These are phyloP conservation scores for Hanseniaspora lachancei DNA, from an alignment of 805 yeast genomes.

Conservation along the genomic window DNA sequence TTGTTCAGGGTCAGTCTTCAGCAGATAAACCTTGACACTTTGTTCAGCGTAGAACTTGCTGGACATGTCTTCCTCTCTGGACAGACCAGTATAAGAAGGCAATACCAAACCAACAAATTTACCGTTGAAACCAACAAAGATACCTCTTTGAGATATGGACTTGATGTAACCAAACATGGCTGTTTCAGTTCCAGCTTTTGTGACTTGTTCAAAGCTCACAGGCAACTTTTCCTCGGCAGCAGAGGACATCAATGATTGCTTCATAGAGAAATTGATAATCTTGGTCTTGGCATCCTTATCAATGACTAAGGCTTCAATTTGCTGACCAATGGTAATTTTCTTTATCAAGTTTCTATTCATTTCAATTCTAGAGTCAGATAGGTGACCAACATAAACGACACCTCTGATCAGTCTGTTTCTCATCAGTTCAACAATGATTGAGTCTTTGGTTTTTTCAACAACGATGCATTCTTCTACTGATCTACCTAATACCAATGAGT, in stretches of 20 bases:
- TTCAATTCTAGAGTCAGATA: slow-evolving; percentile 63
- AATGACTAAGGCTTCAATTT: slow-evolving; percentile 46
- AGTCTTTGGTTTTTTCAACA: slow-evolving; percentile 64
- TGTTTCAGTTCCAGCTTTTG: slow-evolving; percentile 30
- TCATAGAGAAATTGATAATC: slow-evolving; percentile 49
- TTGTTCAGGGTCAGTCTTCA: slow-evolving; percentile 54
- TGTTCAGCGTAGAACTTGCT: slow-evolving; percentile 50
- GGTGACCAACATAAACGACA: slow-evolving; percentile 58
- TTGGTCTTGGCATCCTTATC: slow-evolving; percentile 52
- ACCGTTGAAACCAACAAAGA: slow-evolving; percentile 72
- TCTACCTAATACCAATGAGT: slow-evolving; percentile 44
- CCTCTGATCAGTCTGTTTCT: slow-evolving; percentile 44
- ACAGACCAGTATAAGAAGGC: slow-evolving; percentile 53
- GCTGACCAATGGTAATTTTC: slow-evolving; percentile 48
- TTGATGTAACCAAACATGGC: slow-evolving; percentile 61
- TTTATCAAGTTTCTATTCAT: slow-evolving; percentile 57
- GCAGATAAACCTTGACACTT: slow-evolving; percentile 55
- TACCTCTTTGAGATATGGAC: slow-evolving; percentile 61
- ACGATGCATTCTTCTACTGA: slow-evolving; percentile 46
- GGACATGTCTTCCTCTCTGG: slow-evolving; percentile 39
- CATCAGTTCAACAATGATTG: slow-evolving; percentile 49
- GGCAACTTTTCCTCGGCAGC: slow-evolving; percentile 48
- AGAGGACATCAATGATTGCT: slow-evolving; percentile 52
- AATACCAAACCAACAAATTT: slow-evolving; percentile 71
- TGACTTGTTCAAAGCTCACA: slow-evolving; percentile 42